These are phyloP conservation scores for Cordia subcordata DNA, from an alignment of 257 asterid species.

Conservation along the genomic window DNA sequence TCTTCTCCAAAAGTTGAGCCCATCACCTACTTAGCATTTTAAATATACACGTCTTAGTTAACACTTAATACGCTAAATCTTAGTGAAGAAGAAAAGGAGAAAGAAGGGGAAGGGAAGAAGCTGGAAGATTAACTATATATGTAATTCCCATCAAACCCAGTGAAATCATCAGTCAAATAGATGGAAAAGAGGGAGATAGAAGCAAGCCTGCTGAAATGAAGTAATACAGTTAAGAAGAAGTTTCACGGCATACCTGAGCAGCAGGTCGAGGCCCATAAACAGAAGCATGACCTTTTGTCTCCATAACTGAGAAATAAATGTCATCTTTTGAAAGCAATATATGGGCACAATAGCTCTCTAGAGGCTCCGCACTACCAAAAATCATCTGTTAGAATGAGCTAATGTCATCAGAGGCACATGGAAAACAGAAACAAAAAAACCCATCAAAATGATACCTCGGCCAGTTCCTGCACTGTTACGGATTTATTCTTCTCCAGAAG, in stretches of 20 bases:
- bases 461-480: conserved; percentile 73
- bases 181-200: neutral
- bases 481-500: conserved; percentile 78
- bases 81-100: too few species aligned
- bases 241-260: conserved; percentile 48
- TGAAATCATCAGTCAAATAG: too few species aligned
- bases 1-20: too few species aligned
- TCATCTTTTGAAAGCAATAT: conserved; percentile 78
- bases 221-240: neutral
- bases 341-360: conserved; percentile 89
- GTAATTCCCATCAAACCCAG: too few species aligned
- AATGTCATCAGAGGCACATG: conserved; percentile 36
- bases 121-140: too few species aligned
- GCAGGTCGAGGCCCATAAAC: conserved; percentile 87
- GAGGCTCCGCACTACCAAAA: conserved; percentile 93
- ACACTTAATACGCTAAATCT: too few species aligned
- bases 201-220: conserved; percentile 1
- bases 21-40: too few species aligned
- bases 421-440: conserved; percentile 10
- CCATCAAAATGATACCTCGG: conserved; percentile 60
- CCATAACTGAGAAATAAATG: conserved; percentile 62
- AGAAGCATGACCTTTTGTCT: conserved; percentile 57
- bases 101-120: too few species aligned
- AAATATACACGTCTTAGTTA: too few species aligned
- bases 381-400: conserved; percentile 72